Evolutionary conservation across 495 filamentous ascomycete species (phyloP), one percentile per base, ranked within the genome.

Genomic region (Lepraria neglecta): DNA sequence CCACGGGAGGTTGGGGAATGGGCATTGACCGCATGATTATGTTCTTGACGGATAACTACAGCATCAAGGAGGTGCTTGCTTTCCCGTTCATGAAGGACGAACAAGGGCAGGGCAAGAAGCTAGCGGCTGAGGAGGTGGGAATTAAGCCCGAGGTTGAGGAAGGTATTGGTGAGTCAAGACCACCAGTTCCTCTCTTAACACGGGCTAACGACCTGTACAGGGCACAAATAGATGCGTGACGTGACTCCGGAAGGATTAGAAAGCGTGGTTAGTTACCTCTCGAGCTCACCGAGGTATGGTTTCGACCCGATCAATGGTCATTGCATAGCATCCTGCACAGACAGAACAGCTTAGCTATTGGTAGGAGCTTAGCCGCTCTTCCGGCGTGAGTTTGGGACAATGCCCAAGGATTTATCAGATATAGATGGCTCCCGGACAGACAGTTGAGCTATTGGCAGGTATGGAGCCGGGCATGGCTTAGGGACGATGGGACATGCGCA

Each of bases 11-110:
- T 28, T 97, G 89, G 87, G 95, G 94, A 67, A 89, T 97, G 85
- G 94, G 95, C 64, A 96, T 98, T 68, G 94, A 98, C 76, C 88
- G 91, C 63, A 72, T 97, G 69, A 88, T 92, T 68, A 97, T 97
- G 94, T 97, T 97, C 81, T 77, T 97, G 68, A 97, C 95, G 51
- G 82, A 97, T 75, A 87, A 95, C 73, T 96, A 97, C 79, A 82
- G 76, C 58, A 97, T 97, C 75, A 94, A 95, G 78, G 94, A 98
- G 76, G 94, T 97, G 5, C 77, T 98, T 55, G 84, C 94, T 14
- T 97, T 98, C 83, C 95, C 85, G 19, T 84, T 89, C 68, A 90
- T 90, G 87, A 89, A 87, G 78, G 84, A 88, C 44, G 83, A 87
- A 58, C 75, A 78, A 67, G 74, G 74, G 42, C 71, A 73, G 4